Evolutionary conservation across 768 basidiomycete genomes (phyloP), one percentile per base, ranked within the genome.

Genomic region (Collybia nuda): DNA sequence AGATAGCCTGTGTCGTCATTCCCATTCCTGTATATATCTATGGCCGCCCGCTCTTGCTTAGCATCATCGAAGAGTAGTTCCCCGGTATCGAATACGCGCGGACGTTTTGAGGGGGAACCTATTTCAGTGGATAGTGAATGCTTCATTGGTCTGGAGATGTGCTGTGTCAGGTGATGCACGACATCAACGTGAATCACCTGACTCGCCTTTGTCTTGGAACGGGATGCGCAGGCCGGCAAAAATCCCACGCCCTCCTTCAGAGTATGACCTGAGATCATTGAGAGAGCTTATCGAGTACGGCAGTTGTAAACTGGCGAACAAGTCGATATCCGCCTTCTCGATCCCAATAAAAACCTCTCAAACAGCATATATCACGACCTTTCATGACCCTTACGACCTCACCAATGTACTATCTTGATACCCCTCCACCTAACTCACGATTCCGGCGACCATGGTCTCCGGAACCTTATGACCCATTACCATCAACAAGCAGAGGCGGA

Each of bases 401-500:
- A 56, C 51, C 49, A 48, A 40, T 44, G 48, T 78, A 80, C 76
- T 75, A 71, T 63, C 77, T 82, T 53, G 79, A 81, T 59, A 38
- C 44, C 37, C 44, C 19, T 38, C 77, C 78, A 9, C 79, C 77
- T 3, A 61, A 62, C 48, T 80, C 81, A 19, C 78, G 76, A 41
- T 78, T 82, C 61, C 80, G 78, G 47, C 71, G 83, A 19, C 84
- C 84, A 48, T 85, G 84, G 84, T 85, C 84, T 44, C 84, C 84
- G 52, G 80, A 84, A 57, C 73, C 74, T 18, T 73, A 75, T 54
- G 75, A 79, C 50, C 72, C 78, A 12, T 60, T 70, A 45, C 72
- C 74, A 36, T 64, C 69, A 17, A 59, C 48, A 38, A 51, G 51
- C 40, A 50, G 37, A 35, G 56, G 17, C 48, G 35, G 56, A 39